A percentile compares a stretch with the other conserved stretches of the same genome.
Conservation (phyloP, 345 rosid genomes). For the Ceriops tagal region DNA sequence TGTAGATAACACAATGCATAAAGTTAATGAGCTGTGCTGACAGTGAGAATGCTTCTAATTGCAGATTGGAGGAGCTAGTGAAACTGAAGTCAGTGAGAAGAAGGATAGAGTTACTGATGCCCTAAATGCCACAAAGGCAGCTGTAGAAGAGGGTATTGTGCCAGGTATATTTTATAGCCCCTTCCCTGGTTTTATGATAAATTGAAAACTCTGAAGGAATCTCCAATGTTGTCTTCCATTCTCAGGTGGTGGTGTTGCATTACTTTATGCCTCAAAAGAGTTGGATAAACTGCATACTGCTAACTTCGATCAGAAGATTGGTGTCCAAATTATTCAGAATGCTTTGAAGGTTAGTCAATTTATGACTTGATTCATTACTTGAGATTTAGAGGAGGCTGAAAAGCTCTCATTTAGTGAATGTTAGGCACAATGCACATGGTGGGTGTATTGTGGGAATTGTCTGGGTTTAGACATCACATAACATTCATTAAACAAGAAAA, state of each 20-base stretch:
- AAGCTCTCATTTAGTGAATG: too few relatives aligned
- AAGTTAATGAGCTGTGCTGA: not conserved
- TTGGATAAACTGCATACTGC: conserved; percentile 82
- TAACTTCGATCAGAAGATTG: conserved; percentile 88
- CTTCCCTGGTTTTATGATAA: not conserved
- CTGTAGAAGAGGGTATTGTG: conserved; percentile 98
- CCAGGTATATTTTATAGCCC: conserved; percentile 47
- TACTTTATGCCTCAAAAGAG: conserved; percentile 82
- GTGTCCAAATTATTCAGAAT: conserved; percentile 93
- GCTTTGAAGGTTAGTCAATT: conserved; percentile 69
- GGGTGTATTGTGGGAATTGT: too few relatives aligned
- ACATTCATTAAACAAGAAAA: too few relatives aligned
- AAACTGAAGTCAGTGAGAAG: conserved; percentile 85
- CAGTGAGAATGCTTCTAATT: conserved; percentile 5
- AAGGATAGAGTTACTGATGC: conserved; percentile 98
- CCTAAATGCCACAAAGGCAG: conserved; percentile 95
- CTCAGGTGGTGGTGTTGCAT: conserved; percentile 95
- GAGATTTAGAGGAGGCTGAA: too few relatives aligned
- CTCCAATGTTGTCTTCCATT: not conserved
- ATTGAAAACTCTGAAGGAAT: not conserved
- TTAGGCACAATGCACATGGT: too few relatives aligned
- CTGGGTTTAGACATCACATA: too few relatives aligned
- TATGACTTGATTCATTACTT: too few relatives aligned
- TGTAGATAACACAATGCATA: not conserved
- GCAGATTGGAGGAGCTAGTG: conserved; percentile 99